These are phyloP conservation scores for Lactuca sativa DNA, from an alignment of 129 eudicot genomes.

Conservation along the genomic window DNA sequence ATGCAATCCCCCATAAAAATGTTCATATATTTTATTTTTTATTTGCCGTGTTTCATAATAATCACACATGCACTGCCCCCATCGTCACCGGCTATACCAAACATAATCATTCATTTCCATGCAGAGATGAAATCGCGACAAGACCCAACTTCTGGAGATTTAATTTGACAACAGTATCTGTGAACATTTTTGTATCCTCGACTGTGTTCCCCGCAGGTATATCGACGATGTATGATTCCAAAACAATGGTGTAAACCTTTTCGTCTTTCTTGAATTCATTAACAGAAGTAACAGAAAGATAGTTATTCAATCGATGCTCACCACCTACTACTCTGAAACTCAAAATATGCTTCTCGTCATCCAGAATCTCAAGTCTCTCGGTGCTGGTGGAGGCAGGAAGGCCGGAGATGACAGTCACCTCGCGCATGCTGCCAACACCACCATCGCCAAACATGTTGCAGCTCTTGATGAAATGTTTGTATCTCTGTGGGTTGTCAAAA, in stretches of 20 bases:
- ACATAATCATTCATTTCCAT: conserved; percentile 30
- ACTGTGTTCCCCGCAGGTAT: conserved; percentile 85
- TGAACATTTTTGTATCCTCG: conserved; percentile 92
- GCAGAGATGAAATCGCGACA: conserved; percentile 57
- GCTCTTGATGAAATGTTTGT: conserved; percentile 93
- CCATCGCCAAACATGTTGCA: conserved; percentile 71
- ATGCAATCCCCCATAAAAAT: no score
- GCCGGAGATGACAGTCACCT: conserved; percentile 86
- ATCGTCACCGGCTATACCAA: no score
- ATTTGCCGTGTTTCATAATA: no score
- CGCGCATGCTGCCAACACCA: conserved; percentile 68
- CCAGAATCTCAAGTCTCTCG: conserved; percentile 77
- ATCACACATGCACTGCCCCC: no score
- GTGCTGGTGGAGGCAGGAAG: conserved; percentile 92
- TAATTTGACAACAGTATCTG: conserved; percentile 86
- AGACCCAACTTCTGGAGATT: conserved; percentile 85
- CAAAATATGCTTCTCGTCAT: conserved; percentile 59
- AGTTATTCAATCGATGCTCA: conserved; percentile 75
- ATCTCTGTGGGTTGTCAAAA: conserved; percentile 87
- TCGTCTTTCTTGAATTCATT: conserved; percentile 60
- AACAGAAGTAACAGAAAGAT: conserved; percentile 78
- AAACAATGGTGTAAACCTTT: conserved; percentile 61
- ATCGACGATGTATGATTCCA: conserved; percentile 87
- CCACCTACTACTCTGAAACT: conserved; percentile 93
- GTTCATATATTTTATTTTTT: no score